phyloP scores from a whole-genome alignment of 139 green algal genomes.

The Bryopsis sp. region DNA sequence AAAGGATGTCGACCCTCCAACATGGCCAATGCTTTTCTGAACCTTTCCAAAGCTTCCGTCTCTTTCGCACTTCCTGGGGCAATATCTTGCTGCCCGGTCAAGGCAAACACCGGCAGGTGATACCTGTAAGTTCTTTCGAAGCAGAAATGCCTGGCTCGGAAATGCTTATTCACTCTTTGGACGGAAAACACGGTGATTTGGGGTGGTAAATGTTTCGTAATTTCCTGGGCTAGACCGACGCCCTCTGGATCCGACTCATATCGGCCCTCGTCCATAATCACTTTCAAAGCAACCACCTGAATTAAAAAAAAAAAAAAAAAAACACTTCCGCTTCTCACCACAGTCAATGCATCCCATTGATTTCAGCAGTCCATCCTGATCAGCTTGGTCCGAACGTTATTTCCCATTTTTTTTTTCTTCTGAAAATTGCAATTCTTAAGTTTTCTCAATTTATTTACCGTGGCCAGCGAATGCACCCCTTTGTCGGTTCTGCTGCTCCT shows the following conservation, averaged over 20 bases:
- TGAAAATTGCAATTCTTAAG: conserved; percentile 1
- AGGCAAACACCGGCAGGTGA: conserved; percentile 61
- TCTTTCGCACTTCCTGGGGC: too few species aligned
- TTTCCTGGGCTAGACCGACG: conserved; percentile 41
- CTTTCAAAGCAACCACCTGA: conserved; percentile 54
- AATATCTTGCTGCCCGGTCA: conserved; percentile 43
- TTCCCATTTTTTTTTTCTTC: too few species aligned
- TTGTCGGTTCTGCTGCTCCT: conserved; percentile 93
- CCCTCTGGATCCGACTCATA: conserved; percentile 30
- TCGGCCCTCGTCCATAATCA: conserved; percentile 24
- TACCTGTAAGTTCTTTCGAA: conserved; percentile 88
- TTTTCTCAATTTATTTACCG: conserved; percentile 24
- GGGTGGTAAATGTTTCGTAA: conserved; percentile 74
- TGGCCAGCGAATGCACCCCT: conserved; percentile 72
- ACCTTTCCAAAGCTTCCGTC: not conserved
- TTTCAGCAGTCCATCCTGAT: too few species aligned
- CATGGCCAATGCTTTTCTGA: conserved; percentile 1
- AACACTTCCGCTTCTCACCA: too few species aligned
- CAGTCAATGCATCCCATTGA: too few species aligned
- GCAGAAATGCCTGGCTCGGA: conserved; percentile 78
- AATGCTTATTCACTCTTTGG: conserved; percentile 71
- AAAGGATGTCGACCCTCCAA: conserved; percentile 15
- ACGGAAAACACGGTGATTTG: conserved; percentile 67
- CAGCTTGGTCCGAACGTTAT: too few species aligned
- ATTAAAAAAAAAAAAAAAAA: too few species aligned